Conservation (phyloP, 176 grass and related monocot species). For the Musa itinerans region DNA sequence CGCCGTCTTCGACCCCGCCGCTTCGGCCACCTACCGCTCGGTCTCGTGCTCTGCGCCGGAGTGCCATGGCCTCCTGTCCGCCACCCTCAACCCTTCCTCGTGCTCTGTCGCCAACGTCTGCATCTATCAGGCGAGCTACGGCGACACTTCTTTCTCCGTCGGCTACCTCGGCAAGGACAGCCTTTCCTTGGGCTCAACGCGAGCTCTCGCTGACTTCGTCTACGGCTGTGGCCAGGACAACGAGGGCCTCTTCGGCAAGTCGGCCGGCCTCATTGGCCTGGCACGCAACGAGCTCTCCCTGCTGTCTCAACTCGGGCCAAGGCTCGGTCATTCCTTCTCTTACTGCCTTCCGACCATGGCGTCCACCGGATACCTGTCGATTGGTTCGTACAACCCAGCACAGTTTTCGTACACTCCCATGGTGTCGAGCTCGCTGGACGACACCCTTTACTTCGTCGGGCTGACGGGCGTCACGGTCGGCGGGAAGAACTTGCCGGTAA, state of each 20-base stretch:
- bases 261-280: slow-evolving; percentile 55
- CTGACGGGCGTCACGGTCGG: slow-evolving; percentile 31
- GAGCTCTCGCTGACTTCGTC: slow-evolving; percentile 37
- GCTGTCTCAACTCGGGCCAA: slow-evolving; percentile 45
- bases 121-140: slow-evolving; percentile 69
- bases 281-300: slow-evolving; percentile 51
- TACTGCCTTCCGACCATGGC: slow-evolving; percentile 53
- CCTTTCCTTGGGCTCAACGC: slow-evolving; percentile 29
- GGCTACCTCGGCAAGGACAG: slow-evolving; percentile 72
- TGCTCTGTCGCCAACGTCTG: slow-evolving; percentile 53
- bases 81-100: slow-evolving; percentile 52
- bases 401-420: slow-evolving; percentile 45
- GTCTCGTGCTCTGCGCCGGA: slow-evolving; percentile 44
- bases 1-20: slow-evolving; percentile 33
- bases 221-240: slow-evolving; percentile 76
- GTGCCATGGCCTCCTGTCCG: slow-evolving; percentile 37
- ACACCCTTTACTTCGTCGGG: slow-evolving; percentile 39
- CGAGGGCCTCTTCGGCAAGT: slow-evolving; percentile 48
- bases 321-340: slow-evolving; percentile 45
- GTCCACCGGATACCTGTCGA: slow-evolving; percentile 41
- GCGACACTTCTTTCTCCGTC: slow-evolving; percentile 66
- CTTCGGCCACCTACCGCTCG: slow-evolving; percentile 41
- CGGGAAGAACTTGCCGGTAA: neutral
- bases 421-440: slow-evolving; percentile 31
- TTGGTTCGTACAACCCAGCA: slow-evolving; percentile 22